Base-by-base conservation (phyloP, 2,329 filamentous ascomycete genomes). In the Hypoxylon sp. region DNA sequence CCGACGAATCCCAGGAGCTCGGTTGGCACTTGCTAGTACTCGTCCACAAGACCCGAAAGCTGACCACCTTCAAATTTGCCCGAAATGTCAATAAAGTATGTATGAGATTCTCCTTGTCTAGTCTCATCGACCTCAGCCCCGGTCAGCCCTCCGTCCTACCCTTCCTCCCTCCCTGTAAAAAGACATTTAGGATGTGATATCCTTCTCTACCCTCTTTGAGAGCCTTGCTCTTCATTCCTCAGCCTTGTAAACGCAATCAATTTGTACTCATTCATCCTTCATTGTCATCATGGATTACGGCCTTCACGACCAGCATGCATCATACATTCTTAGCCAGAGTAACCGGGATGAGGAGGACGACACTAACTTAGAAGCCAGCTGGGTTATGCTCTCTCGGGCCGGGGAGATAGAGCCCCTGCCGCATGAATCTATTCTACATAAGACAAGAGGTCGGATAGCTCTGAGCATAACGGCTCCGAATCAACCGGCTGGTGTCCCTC, bases 321-420 rank as follows among this genome's bases (percentile, higher is more conserved):
- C 79, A 68, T 81, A 78, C 61, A 78, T 80, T 56, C 79, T 83
- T 71, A 79, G 79, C 61, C 80, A 78, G 65, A 80, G 78, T 66
- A 78, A 76, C 57, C 78, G 74, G 68, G 73, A 72, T 49, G 75
- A 78, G 58, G 77, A 79, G 68, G 76, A 86, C 77, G 76, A 86
- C 77, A 82, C 85, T 88, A 81, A 89, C 82, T 82, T 87, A 78
- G 79, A 79, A 74, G 79, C 82, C 77, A 89, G 87, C 75, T 98
- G 95, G 95, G 95, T 98, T 49, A 98, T 98, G 94, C 89, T 97
- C 76, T 89, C 91, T 76, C 87, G 91, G 76, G 79, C 83, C 43
- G 84, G 86, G 73, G 89, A 91, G 65, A 96, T 97, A 80, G 91
- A 97, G 77, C 93, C 91, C 76, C 88, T 98, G 50, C 92, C 93